Percentiles rank a stretch among this genome's conserved stretches.
Conservation (phyloP, 805 yeast genomes). For the Zygoascus bituminiphila region DNA sequence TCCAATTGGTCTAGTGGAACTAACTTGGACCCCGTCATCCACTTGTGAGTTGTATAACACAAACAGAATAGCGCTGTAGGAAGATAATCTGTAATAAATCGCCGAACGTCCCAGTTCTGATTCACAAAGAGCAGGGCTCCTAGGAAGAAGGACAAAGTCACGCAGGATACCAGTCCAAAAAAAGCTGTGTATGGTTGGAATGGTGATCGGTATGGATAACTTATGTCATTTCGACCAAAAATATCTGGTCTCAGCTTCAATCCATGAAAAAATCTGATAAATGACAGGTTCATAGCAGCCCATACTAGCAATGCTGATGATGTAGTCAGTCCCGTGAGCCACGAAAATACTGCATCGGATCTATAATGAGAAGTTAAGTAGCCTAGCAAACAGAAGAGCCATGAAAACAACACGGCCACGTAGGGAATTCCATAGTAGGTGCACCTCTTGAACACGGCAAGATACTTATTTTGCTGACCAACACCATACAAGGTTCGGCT, state of each 20-base stretch:
- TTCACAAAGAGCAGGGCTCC: constrained; percentile 55
- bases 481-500: constrained; percentile 46
- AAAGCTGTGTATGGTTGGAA: constrained; percentile 63
- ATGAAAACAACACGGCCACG: constrained; percentile 56
- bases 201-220: constrained; percentile 63
- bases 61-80: constrained; percentile 45
- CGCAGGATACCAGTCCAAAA: constrained; percentile 50
- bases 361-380: constrained; percentile 49
- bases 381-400: constrained; percentile 51
- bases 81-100: constrained; percentile 60
- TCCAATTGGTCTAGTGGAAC: constrained; percentile 68
- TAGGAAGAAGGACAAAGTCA: constrained; percentile 43
- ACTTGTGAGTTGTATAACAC: constrained; percentile 47
- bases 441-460: constrained; percentile 51
- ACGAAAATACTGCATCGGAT: constrained; percentile 57
- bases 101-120: constrained; percentile 49
- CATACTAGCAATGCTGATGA: constrained; percentile 74
- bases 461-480: constrained; percentile 51
- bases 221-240: constrained; percentile 50
- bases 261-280: constrained; percentile 56
- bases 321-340: constrained; percentile 58
- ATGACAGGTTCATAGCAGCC: constrained; percentile 63
- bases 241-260: constrained; percentile 55
- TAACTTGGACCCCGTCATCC: constrained; percentile 52
- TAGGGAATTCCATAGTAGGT: constrained; percentile 64